Evolutionary conservation across 768 basidiomycete genomes (phyloP).

Genomic region (Trametes cinnabarina): DNA sequence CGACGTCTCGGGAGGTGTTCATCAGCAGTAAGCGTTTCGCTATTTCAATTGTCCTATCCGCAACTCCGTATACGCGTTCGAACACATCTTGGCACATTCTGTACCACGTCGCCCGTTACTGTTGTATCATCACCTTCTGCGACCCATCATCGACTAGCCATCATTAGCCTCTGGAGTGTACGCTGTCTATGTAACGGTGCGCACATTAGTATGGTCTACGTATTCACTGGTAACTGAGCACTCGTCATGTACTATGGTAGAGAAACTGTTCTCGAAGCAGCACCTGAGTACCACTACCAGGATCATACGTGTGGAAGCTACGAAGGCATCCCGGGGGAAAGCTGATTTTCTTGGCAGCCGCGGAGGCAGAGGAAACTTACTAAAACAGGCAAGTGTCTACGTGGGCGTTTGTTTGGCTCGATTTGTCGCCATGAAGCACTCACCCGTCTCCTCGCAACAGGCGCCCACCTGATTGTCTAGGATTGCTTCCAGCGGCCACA

Average conservation of each 20-base stretch:
- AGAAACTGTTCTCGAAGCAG: no score
- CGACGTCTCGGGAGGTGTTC: no score
- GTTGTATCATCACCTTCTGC: not conserved
- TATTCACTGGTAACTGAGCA: not conserved
- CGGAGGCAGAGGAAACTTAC: not conserved
- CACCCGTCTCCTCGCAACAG: not conserved
- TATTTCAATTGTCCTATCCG: no score
- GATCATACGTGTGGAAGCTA: no score
- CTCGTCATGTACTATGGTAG: not conserved
- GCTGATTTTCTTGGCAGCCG: no score
- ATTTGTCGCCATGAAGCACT: slow-evolving; percentile 3
- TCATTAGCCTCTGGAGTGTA: not conserved
- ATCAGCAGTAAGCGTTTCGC: no score
- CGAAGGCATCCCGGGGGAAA: no score
- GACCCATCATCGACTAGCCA: not conserved
- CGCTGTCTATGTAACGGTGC: not conserved
- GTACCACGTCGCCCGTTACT: not conserved
- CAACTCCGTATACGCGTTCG: no score
- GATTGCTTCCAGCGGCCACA: not conserved
- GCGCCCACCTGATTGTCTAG: no score
- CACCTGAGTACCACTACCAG: no score
- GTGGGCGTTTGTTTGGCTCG: slow-evolving; percentile 7
- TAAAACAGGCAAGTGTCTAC: not conserved
- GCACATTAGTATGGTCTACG: not conserved
- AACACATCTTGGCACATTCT: no score